These are phyloP conservation scores for Talaromyces liani DNA, from an alignment of 495 filamentous ascomycete species.

Conservation along the genomic window DNA sequence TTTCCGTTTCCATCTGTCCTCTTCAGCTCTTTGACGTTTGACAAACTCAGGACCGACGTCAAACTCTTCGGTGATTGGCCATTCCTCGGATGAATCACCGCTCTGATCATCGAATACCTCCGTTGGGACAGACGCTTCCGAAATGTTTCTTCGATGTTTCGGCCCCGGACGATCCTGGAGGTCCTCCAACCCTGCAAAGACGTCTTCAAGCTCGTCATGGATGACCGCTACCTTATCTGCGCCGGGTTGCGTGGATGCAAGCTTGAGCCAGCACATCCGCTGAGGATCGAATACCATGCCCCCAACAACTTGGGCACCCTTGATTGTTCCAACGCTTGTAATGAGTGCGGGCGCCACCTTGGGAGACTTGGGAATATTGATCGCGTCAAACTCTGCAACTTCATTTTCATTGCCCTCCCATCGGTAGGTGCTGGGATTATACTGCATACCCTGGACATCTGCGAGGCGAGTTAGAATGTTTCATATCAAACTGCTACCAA, in stretches of 20 bases:
- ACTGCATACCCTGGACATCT: constrained; percentile 92
- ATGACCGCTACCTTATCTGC: constrained; percentile 19
- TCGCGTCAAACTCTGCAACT: constrained; percentile 63
- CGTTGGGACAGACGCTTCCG: constrained; percentile 25
- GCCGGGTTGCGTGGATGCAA: constrained; percentile 37
- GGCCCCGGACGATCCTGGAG: constrained; percentile 46
- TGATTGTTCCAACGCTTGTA: constrained; percentile 65
- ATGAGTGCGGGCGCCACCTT: constrained; percentile 88
- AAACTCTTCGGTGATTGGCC: constrained; percentile 90
- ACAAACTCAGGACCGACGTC: constrained; percentile 96
- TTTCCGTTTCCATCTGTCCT: constrained; percentile 81
- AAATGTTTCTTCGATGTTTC: constrained; percentile 24
- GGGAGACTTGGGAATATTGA: constrained; percentile 33
- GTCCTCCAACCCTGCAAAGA: constrained; percentile 71
- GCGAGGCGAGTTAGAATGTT: constrained; percentile 18
- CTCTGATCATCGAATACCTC: constrained; percentile 46
- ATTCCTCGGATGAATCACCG: constrained; percentile 54
- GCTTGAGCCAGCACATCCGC: constrained; percentile 91
- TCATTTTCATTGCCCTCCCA: constrained; percentile 97
- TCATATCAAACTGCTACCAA: constrained; percentile 8
- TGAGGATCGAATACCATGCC: constrained; percentile 97
- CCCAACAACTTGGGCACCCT: constrained; percentile 82
- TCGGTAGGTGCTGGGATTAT: constrained; percentile 72
- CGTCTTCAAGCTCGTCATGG: constrained; percentile 60
- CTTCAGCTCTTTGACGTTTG: constrained; percentile 78